These are phyloP conservation scores for Chlamydomonas reinhardtii DNA, from an alignment of 163 green algal species.

Conservation along the genomic window DNA sequence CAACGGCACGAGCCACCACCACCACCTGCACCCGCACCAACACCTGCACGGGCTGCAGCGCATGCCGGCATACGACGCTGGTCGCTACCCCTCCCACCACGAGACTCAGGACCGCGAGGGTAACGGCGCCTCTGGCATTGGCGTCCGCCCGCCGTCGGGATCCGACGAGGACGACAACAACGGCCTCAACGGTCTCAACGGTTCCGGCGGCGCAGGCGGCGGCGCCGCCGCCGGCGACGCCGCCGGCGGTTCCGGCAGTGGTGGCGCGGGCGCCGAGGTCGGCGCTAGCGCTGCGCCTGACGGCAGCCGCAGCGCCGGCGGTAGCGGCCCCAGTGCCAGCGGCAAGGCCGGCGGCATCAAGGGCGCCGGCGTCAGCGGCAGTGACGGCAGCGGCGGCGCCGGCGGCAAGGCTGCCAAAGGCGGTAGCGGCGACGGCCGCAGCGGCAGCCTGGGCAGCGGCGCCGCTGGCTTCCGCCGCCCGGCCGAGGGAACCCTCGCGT, in stretches of 20 bases:
- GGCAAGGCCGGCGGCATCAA: neutral
- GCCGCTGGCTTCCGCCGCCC: neutral
- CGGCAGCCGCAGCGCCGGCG: neutral
- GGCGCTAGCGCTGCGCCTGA: neutral
- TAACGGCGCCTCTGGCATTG: conserved; percentile 41
- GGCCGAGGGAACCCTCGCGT: neutral
- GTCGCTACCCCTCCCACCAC: conserved; percentile 9
- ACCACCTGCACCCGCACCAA: conserved; percentile 31
- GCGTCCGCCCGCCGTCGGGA: neutral
- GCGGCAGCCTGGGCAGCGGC: neutral
- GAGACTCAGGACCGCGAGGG: conserved; percentile 33
- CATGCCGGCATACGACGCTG: conserved; percentile 17
- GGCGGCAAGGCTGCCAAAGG: neutral
- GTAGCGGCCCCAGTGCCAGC: neutral
- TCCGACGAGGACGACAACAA: conserved; percentile 24
- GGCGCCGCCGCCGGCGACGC: no score
- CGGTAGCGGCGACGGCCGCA: neutral
- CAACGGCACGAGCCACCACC: conserved; percentile 41
- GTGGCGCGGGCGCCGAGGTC: neutral
- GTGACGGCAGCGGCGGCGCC: neutral
- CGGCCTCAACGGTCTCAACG: neutral
- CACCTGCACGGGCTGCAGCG: neutral
- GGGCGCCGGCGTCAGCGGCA: no score
- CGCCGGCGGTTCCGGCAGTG: neutral
- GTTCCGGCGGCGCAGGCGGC: neutral